Evolutionary conservation across 169 alveolate genomes (phyloP), one percentile per base, ranked within the genome.

Genomic region (Nephromyces sp.): DNA sequence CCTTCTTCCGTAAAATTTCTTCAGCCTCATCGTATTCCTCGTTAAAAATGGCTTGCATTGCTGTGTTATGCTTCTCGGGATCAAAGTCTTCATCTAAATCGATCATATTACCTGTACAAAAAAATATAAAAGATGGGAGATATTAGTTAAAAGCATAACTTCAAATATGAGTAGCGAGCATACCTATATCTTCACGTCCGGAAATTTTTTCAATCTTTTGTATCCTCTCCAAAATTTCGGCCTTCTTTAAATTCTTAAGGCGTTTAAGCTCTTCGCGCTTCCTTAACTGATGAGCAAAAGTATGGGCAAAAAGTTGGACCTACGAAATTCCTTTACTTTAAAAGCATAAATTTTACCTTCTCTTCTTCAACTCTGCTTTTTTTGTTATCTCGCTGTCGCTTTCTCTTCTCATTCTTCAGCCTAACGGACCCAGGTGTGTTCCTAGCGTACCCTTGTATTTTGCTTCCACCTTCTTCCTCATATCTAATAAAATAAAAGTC

Each of bases 311-410:
- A 21, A 6, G 21, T 5, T 3, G 6, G 30, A 4, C 30, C 0
- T n/a, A n/a, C n/a, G n/a, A n/a, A n/a, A n/a, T n/a, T n/a, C n/a
- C n/a, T n/a, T n/a, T n/a, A n/a, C n/a, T n/a, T n/a, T n/a, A n/a
- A n/a, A n/a, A n/a, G n/a, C n/a, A n/a, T n/a, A n/a, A n/a, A n/a
- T n/a, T n/a, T 70, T 29, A 82, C 80, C 72, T 74, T 86, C 70
- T 87, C 92, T 70, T 87, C 92, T 66, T 84, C 87, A 66, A 80
- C 80, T 57, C 90, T 72, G 65, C 74, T 84, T 31, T 84, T 88
- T 77, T 85, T 84, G 66, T 82, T 84, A 43, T 69, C 75, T 33
- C 91, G 84, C 70, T 79, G 79, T n/a, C 67, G 66, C 27, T 87
- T 87, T 68, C 92, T 75, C 70, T 85, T 83, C 28, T 86, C 89